Base-by-base conservation (phyloP, 176 grass and related monocot species). In the Triticum urartu region DNA sequence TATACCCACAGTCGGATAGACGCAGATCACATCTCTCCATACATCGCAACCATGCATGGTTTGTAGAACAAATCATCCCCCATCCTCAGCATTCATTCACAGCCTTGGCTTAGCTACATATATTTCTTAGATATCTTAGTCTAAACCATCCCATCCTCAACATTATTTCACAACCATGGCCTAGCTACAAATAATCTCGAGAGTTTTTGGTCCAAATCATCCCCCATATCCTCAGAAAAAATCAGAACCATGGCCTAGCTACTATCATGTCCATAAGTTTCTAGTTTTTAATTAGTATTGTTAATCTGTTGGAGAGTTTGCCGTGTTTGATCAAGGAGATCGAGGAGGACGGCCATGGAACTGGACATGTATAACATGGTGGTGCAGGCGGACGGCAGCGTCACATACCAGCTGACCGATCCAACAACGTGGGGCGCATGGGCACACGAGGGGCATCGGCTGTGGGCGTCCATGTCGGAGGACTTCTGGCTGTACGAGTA, bases 401-500 rank as follows among this genome's bases (percentile, higher is more conserved):
- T 12, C 38, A 15, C 60, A 8, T 4, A 52, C 7, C 10, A 64
- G 52, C 22, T 18, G 9, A 20, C 40, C 18, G 62, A 77, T 47
- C 65, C 75, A 0, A 11, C 39, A 5, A 35, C 15, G 18, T 79
- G 72, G 88, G 32, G 64, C 5, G 9, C 74, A 2, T 84, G 81
- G 75, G 74, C 80, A 9, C 74, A 90, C 59, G 32, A 26, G 4
- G 84, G 84, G 0, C 89, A 90, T 74, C 84, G 84, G 2, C 58
- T 90, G 3, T 90, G 89, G 89, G 89, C 47, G 4, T 32, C 25
- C 25, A 87, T 87, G 83, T 33, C 86, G 3, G 89, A 89, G 4
- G 86, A 89, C 0, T 98, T 98, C 82, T 89, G 91, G 87, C 78
- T 98, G 62, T 82, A 83, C 47, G 76, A 84, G n/a, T 98, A 86